Evolutionary conservation across 495 filamentous ascomycete genomes (phyloP), one percentile per base, ranked within the genome.

Genomic region (Ramalina intermedia): DNA sequence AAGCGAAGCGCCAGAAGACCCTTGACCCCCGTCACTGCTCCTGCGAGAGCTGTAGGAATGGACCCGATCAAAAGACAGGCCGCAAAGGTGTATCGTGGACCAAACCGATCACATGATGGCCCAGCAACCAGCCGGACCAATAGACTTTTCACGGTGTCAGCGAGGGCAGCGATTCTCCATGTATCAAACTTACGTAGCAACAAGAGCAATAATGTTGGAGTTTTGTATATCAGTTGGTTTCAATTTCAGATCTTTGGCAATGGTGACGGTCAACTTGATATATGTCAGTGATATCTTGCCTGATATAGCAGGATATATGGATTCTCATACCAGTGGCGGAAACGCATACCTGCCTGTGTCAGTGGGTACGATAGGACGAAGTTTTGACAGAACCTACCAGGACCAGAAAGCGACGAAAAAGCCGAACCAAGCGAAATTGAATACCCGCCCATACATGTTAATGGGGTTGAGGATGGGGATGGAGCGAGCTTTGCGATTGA

Each of bases 401-500:
- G 85, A 90, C 66, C 87, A 83, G 69, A 96, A 96, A 18, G 88
- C 87, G 49, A 96, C 78, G 80, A 96, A 85, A 68, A 96, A 96
- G 8, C 90, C 90, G 43, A 87, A 75, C 82, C 89, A 95, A 0
- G 87, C 86, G 67, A 96, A 94, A 71, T 87, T 87, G 64, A 93
- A 95, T 0, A 91, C 86, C 3, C 88, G 75, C 41, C 90, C 88
- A 73, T 96, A 86, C 52, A 77, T 60, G 56, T 93, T 77, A 51
- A 86, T 58, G 8, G 83, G 80, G 61, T 96, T 96, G 24, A 96
- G 62, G 29, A 85, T 59, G 0, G 89, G 90, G 43, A 96, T 79
- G 0, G 83, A 83, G 37, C 73, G 75, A 29, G 89, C 89, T 61
- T 93, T 93, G 14, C 72, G 71, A 60, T 82, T 93, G 63, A 79